A percentile compares a stretch with the other conserved stretches of the same genome.
phyloP scores from a whole-genome alignment of 192 early-diverging fungal species.

The Dissophora ornata region DNA sequence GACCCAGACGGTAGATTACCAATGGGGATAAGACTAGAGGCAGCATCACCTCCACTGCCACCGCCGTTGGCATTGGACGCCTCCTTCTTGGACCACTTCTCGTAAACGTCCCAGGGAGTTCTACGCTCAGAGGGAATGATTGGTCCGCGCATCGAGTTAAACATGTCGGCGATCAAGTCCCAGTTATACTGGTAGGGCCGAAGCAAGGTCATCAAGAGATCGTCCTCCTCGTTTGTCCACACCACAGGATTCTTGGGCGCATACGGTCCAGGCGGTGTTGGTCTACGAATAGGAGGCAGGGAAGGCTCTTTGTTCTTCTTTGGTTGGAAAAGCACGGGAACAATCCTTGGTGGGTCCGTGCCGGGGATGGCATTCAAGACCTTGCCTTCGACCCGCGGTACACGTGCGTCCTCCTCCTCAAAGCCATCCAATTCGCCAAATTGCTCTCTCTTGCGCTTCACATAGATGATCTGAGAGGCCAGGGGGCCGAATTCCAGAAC shows the following conservation, averaged over 20 bases:
- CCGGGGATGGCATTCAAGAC: constrained; percentile 60
- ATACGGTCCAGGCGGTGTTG: constrained; percentile 33
- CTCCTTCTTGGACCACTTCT: constrained; percentile 68
- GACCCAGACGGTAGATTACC: constrained; percentile 30
- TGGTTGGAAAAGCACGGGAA: constrained; percentile 48
- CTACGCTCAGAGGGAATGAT: constrained; percentile 61
- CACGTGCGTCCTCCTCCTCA: constrained; percentile 33
- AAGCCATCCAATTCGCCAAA: constrained; percentile 49
- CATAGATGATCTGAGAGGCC: constrained; percentile 42
- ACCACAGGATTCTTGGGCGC: constrained; percentile 29
- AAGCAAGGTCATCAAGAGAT: constrained; percentile 64
- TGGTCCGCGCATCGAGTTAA: constrained; percentile 62
- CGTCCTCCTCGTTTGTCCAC: constrained; percentile 69
- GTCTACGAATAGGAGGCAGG: constrained; percentile 38
- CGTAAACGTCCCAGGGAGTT: constrained; percentile 75
- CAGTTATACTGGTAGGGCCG: constrained; percentile 73
- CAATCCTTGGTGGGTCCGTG: constrained; percentile 54
- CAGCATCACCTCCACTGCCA: constrained; percentile 1
- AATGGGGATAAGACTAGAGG: constrained; percentile 36
- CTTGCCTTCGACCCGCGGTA: constrained; percentile 48
- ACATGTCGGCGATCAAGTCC: constrained; percentile 71
- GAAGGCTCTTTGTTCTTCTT: constrained; percentile 43
- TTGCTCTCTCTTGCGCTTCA: constrained; percentile 43
- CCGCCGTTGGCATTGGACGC: constrained; percentile 23
- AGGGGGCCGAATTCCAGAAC: constrained; percentile 42